Base-by-base conservation (phyloP, 2,329 filamentous ascomycete species). In the Boeremia exigua region DNA sequence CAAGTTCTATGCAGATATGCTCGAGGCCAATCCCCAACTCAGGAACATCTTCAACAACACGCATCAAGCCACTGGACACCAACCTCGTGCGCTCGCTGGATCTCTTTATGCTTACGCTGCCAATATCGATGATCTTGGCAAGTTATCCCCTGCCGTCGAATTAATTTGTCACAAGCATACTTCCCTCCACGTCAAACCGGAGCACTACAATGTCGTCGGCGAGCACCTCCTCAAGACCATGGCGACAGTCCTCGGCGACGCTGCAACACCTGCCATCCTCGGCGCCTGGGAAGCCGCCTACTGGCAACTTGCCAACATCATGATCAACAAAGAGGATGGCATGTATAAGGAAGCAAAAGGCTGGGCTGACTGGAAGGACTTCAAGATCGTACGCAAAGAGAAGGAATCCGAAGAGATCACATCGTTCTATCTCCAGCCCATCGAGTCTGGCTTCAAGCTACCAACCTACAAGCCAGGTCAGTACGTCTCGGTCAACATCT, bases 161-260 rank as follows among this genome's bases (percentile, higher is more conserved):
- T 84, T 87, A 66, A 92, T 94, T 61, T 89, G 87, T 72, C 85
- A 91, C 72, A 92, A 91, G 75, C 89, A 92, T 72, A 88, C 84
- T 56, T 89, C 86, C 0, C 80, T 92, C 1, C 85, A 85, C 65
- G 86, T 92, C 68, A 79, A 79, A 51, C 83, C 88, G 0, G 86
- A 89, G 34, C 86, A 91, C 59, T 92, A 92, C 73, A 80, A 82
- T 30, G 83, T 91, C 38, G 88, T 92, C 3, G 89, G 86, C 51
- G 84, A 85, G 66, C 86, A 89, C 68, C 81, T 92, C 11, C 80
- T 92, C 38, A 80, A 81, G 25, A 86, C 89, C 1, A 89, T 92
- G 76, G 81, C 80, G 23, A 80, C 85, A 38, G 84, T 92, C 0
- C 82, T 92, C 1, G 88, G 88, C 4, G 81, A 68, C 12, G 88